Percentiles rank a stretch among this genome's conserved stretches.
Conservation (phyloP, 331 rosid species). For the Prunus yedoensis region DNA sequence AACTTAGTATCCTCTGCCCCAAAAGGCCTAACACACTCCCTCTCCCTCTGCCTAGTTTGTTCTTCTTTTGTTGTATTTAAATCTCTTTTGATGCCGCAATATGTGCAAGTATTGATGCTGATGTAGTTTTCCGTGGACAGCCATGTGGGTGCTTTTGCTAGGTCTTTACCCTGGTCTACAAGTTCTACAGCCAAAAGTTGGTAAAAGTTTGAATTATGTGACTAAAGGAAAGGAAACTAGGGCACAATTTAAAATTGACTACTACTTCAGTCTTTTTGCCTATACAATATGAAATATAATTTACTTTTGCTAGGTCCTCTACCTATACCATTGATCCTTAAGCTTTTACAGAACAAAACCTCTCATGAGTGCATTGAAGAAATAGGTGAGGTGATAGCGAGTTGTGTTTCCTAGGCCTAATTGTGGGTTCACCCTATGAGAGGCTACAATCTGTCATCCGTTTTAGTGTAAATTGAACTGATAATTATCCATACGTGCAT, state of each 20-base stretch:
- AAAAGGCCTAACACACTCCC: conserved; percentile 7
- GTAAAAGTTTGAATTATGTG: conserved; percentile 11
- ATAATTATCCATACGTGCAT: no score
- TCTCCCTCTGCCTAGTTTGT: neutral
- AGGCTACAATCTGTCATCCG: no score
- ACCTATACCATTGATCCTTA: no score
- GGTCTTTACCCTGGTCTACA: conserved; percentile 22
- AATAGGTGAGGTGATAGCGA: neutral
- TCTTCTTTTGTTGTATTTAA: neutral
- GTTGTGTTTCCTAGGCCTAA: neutral
- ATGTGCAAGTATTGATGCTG: conserved; percentile 7
- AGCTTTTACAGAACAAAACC: no score
- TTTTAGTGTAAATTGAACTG: no score
- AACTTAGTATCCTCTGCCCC: neutral
- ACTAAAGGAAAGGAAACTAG: conserved; percentile 5
- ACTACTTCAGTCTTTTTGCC: neutral
- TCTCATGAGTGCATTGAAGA: no score
- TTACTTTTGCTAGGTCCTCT: neutral
- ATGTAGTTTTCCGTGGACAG: neutral
- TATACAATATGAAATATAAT: neutral
- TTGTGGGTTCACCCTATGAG: neutral
- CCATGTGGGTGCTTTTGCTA: conserved; percentile 14
- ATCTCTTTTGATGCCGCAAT: conserved; percentile 12
- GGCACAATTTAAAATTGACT: neutral
- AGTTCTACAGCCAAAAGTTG: conserved; percentile 16